Conservation (phyloP, 2,329 filamentous ascomycete genomes). For the Dryadomyces sulphureus region DNA sequence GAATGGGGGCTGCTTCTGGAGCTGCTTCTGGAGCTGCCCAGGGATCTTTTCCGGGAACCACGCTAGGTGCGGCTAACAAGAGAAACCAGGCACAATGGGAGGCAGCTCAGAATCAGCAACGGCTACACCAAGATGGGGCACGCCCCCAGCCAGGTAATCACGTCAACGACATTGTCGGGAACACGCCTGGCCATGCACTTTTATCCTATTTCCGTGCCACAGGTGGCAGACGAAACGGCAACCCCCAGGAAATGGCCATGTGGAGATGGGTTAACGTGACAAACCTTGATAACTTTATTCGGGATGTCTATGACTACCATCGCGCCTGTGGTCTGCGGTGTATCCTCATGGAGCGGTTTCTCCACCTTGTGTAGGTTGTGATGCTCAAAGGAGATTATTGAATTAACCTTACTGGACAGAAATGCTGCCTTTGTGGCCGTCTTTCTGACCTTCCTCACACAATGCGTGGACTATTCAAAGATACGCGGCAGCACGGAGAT, state of each 20-base stretch:
- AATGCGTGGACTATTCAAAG: slow-evolving; percentile 70
- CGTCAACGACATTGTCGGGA: neutral
- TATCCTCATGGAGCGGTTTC: slow-evolving; percentile 55
- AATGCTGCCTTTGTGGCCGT: slow-evolving; percentile 72
- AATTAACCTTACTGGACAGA: slow-evolving; percentile 22
- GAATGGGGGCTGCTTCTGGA: slow-evolving; percentile 20
- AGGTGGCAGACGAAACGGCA: slow-evolving; percentile 11
- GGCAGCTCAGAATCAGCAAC: slow-evolving; percentile 34
- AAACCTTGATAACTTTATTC: slow-evolving; percentile 77
- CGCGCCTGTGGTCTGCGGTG: slow-evolving; percentile 72
- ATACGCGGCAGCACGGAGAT: slow-evolving; percentile 49
- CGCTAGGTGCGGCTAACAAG: slow-evolving; percentile 27
- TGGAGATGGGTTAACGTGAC: slow-evolving; percentile 89
- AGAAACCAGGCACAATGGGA: slow-evolving; percentile 39
- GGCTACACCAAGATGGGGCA: slow-evolving; percentile 25
- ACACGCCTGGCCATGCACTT: slow-evolving; percentile 6
- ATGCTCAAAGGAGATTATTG: neutral
- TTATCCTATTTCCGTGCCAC: slow-evolving; percentile 9
- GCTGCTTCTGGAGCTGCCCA: too few relatives aligned
- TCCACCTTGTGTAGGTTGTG: slow-evolving; percentile 55
- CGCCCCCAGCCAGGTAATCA: slow-evolving; percentile 14
- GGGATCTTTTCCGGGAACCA: too few relatives aligned
- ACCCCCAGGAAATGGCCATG: slow-evolving; percentile 59
- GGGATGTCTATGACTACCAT: slow-evolving; percentile 76
- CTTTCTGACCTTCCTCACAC: slow-evolving; percentile 69